Evolutionary conservation across 2,329 filamentous ascomycete genomes (phyloP).

Genomic region (Cercospora zeina): DNA sequence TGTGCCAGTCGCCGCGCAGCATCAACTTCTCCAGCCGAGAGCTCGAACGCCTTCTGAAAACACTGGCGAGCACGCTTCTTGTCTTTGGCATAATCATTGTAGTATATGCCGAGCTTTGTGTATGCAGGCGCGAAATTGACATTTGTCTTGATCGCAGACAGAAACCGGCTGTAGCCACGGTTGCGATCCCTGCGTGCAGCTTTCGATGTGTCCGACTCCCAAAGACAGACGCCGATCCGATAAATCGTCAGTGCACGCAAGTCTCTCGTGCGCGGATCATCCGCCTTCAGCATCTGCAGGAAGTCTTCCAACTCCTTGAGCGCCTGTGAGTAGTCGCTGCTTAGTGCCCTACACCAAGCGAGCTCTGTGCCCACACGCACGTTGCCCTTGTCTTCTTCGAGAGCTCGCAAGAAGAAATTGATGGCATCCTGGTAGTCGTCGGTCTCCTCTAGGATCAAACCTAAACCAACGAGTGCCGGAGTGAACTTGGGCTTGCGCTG

Average conservation of each 20-base stretch:
- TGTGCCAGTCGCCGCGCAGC: constrained; percentile 84
- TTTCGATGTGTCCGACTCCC: constrained; percentile 76
- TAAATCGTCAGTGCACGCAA: constrained; percentile 85
- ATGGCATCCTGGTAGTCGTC: constrained; percentile 82
- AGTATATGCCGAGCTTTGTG: constrained; percentile 85
- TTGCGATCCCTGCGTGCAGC: constrained; percentile 75
- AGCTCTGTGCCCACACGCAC: constrained; percentile 79
- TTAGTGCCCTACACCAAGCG: constrained; percentile 87
- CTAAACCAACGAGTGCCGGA: constrained; percentile 81
- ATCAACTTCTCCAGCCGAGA: constrained; percentile 81
- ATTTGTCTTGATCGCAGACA: constrained; percentile 81
- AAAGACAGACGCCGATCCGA: constrained; percentile 81
- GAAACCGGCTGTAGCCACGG: constrained; percentile 79
- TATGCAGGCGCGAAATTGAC: constrained; percentile 88
- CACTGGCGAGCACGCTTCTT: constrained; percentile 83
- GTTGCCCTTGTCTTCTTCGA: constrained; percentile 71
- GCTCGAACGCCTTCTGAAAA: constrained; percentile 93
- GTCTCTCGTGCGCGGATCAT: constrained; percentile 62
- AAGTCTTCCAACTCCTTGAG: constrained; percentile 70
- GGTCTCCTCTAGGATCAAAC: constrained; percentile 88
- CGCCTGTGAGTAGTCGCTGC: constrained; percentile 70
- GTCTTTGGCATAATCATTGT: constrained; percentile 86
- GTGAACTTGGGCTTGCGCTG: constrained; percentile 74
- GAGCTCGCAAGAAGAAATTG: constrained; percentile 74
- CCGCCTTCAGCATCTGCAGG: constrained; percentile 63